Evolutionary conservation across 2,329 filamentous ascomycete genomes (phyloP).

Genomic region (Aureobasidium sp.): DNA sequence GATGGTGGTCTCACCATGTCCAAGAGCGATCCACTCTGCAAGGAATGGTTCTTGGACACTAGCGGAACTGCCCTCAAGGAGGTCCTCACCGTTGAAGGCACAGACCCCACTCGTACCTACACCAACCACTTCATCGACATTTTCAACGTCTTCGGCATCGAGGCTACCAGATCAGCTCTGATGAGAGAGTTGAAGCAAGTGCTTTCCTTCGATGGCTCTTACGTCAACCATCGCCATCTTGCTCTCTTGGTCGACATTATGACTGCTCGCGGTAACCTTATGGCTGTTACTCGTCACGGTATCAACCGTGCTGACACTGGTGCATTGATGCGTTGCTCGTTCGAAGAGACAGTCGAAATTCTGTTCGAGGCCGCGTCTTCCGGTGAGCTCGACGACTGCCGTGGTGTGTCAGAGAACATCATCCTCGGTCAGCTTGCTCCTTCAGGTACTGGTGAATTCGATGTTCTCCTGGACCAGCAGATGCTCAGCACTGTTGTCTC

Average conservation of each 20-base stretch:
- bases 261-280: slow-evolving; percentile 89
- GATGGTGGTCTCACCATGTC: slow-evolving; percentile 68
- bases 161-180: slow-evolving; percentile 80
- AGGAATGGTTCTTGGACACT: slow-evolving; percentile 95
- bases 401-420: slow-evolving; percentile 96
- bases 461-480: slow-evolving; percentile 84
- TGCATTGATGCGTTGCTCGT: slow-evolving; percentile 97
- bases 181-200: slow-evolving; percentile 86
- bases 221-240: slow-evolving; percentile 98
- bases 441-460: slow-evolving; percentile 93
- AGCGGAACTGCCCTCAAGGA: slow-evolving; percentile 80
- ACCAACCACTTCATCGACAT: slow-evolving; percentile 96
- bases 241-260: slow-evolving; percentile 94
- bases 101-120: slow-evolving; percentile 78
- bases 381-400: slow-evolving; percentile 94
- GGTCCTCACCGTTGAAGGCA: slow-evolving; percentile 78
- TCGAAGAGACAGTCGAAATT: slow-evolving; percentile 98
- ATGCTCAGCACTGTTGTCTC: slow-evolving; percentile 96
- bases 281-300: slow-evolving; percentile 94
- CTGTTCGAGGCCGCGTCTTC: slow-evolving; percentile 89
- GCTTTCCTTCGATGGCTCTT: slow-evolving; percentile 96
- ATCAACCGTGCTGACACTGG: slow-evolving; percentile 98
- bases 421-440: slow-evolving; percentile 97
- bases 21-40: slow-evolving; percentile 68
- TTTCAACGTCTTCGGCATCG: slow-evolving; percentile 91